phyloP scores from a whole-genome alignment of 352 stramenopile species.

The Phytophthora hibernalis region DNA sequence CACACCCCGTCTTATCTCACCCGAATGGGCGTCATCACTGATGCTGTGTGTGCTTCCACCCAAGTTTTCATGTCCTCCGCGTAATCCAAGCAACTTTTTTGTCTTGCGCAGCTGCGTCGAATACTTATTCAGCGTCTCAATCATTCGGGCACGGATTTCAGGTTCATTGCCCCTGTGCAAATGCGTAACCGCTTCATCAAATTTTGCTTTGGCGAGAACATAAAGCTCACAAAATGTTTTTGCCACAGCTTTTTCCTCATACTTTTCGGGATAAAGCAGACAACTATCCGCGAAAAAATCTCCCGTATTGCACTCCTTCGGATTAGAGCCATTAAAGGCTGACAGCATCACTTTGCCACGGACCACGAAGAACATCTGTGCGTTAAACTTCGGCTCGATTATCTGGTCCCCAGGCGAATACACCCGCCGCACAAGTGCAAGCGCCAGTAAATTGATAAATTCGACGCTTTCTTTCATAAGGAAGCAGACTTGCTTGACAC shows the following conservation, averaged over 20 bases:
- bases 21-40: not conserved
- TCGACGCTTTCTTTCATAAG: conserved; percentile 78
- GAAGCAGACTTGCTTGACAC: conserved; percentile 76
- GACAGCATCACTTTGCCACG: conserved; percentile 64
- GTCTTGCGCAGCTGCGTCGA: conserved; percentile 78
- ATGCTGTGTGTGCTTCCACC: conserved; percentile 13
- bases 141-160: conserved; percentile 50
- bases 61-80: conserved; percentile 44
- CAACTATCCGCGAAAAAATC: conserved; percentile 81
- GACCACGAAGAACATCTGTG: conserved; percentile 83
- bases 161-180: conserved; percentile 60
- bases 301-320: conserved; percentile 69
- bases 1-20: conserved; percentile 12
- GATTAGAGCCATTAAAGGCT: conserved; percentile 52
- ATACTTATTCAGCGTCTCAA: conserved; percentile 61
- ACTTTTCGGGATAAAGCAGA: conserved; percentile 60
- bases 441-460: conserved; percentile 73
- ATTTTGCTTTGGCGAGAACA: conserved; percentile 68
- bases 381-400: conserved; percentile 78
- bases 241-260: conserved; percentile 74
- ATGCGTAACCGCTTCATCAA: conserved; percentile 63
- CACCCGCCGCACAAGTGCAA: conserved; percentile 60
- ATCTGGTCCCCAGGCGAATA: conserved; percentile 72
- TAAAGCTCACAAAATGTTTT: conserved; percentile 89
- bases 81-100: conserved; percentile 77